Evolutionary conservation across 768 basidiomycete species (phyloP).

Genomic region (Pholiota molesta): DNA sequence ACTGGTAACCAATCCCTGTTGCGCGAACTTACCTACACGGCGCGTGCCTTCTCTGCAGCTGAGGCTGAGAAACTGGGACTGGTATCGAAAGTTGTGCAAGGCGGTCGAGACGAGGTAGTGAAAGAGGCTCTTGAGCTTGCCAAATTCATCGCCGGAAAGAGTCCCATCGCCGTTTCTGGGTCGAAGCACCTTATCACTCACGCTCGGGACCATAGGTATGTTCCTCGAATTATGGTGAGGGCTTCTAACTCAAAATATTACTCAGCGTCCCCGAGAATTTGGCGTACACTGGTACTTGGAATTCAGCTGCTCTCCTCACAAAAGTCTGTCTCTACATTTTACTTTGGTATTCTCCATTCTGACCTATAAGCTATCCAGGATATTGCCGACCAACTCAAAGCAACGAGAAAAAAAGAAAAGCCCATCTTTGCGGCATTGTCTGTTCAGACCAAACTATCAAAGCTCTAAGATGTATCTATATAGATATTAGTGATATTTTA

Average conservation of each 20-base stretch:
- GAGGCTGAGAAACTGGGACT: constrained; percentile 76
- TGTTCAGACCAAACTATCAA: constrained; percentile 24
- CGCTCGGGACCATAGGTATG: constrained; percentile 75
- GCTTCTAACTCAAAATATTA: neutral
- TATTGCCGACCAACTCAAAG: constrained; percentile 37
- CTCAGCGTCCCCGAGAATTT: constrained; percentile 44
- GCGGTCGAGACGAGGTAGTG: constrained; percentile 68
- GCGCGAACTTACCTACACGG: constrained; percentile 78
- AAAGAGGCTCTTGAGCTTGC: constrained; percentile 69
- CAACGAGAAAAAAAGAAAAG: constrained; percentile 32
- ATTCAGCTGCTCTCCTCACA: constrained; percentile 43
- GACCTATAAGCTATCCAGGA: constrained; percentile 30
- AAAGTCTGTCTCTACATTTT: constrained; percentile 28
- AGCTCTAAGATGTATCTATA: constrained; percentile 13
- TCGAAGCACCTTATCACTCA: constrained; percentile 82
- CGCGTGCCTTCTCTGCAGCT: constrained; percentile 63
- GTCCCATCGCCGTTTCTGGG: constrained; percentile 75
- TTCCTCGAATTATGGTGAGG: neutral
- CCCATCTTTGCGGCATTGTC: constrained; percentile 32
- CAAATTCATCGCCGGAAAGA: constrained; percentile 67
- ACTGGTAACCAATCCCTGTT: constrained; percentile 73
- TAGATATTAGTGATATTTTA: too few relatives aligned
- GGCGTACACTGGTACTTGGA: constrained; percentile 48
- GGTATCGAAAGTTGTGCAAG: constrained; percentile 70
- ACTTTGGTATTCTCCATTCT: neutral